Percentiles rank a stretch among this genome's conserved stretches.
Conservation (phyloP, 306 rosid species). For the Mimosa pudica region DNA sequence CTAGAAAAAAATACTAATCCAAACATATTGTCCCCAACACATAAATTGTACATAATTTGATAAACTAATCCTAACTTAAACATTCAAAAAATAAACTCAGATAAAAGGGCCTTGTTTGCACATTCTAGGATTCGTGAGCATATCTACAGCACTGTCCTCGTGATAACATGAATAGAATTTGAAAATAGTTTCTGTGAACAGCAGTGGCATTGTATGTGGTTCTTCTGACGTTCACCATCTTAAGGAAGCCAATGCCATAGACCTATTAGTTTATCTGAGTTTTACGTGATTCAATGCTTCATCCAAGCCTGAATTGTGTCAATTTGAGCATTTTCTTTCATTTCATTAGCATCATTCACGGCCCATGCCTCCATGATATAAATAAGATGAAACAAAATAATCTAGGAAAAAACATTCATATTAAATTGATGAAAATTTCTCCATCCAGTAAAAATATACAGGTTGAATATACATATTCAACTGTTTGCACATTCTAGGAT, state of each 20-base stretch:
- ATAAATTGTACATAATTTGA: too few relatives aligned
- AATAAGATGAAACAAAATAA: background rate
- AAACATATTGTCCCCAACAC: too few relatives aligned
- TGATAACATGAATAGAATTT: too few relatives aligned
- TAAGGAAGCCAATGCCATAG: background rate
- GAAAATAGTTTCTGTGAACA: too few relatives aligned
- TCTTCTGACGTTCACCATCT: background rate
- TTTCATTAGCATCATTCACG: background rate
- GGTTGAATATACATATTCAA: background rate
- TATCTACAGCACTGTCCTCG: too few relatives aligned
- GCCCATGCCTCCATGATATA: too few relatives aligned
- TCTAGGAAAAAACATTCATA: background rate
- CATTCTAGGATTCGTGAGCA: too few relatives aligned
- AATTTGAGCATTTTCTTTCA: background rate
- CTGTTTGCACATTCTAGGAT: background rate
- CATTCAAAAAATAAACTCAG: too few relatives aligned
- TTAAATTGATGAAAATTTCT: constrained; percentile 16
- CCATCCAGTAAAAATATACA: background rate
- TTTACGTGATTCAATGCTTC: background rate
- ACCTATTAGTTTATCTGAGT: background rate
- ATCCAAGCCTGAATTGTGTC: background rate
- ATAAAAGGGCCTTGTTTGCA: too few relatives aligned
- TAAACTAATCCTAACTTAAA: too few relatives aligned
- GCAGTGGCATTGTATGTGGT: too few relatives aligned
- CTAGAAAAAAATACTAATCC: too few relatives aligned